phyloP scores from a whole-genome alignment of 176 grass and related monocot species.

The Oryza punctata region DNA sequence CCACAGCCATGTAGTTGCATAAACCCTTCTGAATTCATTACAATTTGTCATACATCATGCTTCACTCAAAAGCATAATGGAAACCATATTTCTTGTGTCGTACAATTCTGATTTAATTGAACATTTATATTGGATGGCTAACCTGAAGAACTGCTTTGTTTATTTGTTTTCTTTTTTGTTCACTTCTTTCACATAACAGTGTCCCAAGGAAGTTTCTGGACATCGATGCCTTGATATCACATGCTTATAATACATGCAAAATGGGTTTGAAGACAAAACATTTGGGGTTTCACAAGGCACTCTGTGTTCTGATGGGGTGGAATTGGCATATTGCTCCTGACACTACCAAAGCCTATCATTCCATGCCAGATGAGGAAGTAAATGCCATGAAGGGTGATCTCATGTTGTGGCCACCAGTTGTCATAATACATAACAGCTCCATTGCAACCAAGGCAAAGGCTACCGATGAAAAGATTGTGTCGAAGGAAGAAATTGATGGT shows the following conservation, averaged over 20 bases:
- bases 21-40: not conserved
- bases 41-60: not conserved
- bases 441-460: constrained; percentile 36
- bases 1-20: not conserved
- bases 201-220: constrained; percentile 69
- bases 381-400: constrained; percentile 70
- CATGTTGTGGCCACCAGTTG: constrained; percentile 90
- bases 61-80: not conserved
- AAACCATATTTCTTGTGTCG: constrained; percentile 12
- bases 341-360: constrained; percentile 62
- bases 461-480: constrained; percentile 46
- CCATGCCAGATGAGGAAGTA: constrained; percentile 54
- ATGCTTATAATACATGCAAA: constrained; percentile 70
- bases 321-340: constrained; percentile 86
- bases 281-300: constrained; percentile 82
- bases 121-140: constrained; percentile 32
- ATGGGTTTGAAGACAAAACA: constrained; percentile 77
- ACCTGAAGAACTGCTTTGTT: constrained; percentile 46
- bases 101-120: constrained; percentile 26
- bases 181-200: constrained; percentile 52
- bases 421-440: constrained; percentile 70
- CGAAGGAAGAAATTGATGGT: constrained; percentile 61
- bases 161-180: constrained; percentile 42
- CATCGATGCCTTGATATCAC: constrained; percentile 58
- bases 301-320: constrained; percentile 95